Evolutionary conservation across 345 rosid genomes (phyloP).

Genomic region (Kernera saxatilis): DNA sequence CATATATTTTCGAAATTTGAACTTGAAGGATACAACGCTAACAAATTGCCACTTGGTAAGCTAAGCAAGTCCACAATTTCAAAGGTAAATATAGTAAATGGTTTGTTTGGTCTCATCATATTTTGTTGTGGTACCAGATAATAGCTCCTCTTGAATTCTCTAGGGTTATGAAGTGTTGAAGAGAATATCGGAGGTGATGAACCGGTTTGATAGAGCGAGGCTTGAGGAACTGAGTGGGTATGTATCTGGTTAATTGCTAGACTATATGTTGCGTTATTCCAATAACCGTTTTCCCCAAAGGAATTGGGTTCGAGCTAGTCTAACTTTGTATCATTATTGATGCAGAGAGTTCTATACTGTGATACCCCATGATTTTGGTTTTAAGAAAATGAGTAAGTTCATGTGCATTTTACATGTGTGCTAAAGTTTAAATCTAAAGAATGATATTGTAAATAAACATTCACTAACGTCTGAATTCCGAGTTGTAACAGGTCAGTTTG

Average conservation of each 20-base stretch:
- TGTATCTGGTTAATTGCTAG: slow-evolving; percentile 21
- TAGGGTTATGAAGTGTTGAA: slow-evolving; percentile 85
- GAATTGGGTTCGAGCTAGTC: neutral
- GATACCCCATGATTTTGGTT: slow-evolving; percentile 91
- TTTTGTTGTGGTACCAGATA: slow-evolving; percentile 1
- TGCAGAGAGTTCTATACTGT: slow-evolving; percentile 87
- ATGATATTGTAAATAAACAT: neutral
- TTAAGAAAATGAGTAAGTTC: slow-evolving; percentile 74
- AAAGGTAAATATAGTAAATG: slow-evolving; percentile 17
- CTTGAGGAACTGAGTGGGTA: slow-evolving; percentile 86
- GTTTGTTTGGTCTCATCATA: neutral
- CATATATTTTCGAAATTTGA: neutral
- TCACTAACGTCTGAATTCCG: slow-evolving; percentile 17
- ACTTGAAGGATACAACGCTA: slow-evolving; percentile 62
- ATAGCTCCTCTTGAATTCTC: slow-evolving; percentile 20
- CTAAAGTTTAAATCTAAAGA: neutral
- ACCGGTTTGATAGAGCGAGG: slow-evolving; percentile 37
- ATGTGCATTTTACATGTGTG: neutral
- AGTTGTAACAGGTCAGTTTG: slow-evolving; percentile 68
- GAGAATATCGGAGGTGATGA: slow-evolving; percentile 59
- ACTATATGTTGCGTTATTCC: neutral
- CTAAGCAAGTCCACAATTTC: slow-evolving; percentile 71
- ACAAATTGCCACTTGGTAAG: slow-evolving; percentile 90
- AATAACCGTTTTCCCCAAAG: neutral
- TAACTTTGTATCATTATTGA: slow-evolving; percentile 8